Evolutionary conservation across 306 rosid genomes (phyloP).

Genomic region (Rosa rugosa): DNA sequence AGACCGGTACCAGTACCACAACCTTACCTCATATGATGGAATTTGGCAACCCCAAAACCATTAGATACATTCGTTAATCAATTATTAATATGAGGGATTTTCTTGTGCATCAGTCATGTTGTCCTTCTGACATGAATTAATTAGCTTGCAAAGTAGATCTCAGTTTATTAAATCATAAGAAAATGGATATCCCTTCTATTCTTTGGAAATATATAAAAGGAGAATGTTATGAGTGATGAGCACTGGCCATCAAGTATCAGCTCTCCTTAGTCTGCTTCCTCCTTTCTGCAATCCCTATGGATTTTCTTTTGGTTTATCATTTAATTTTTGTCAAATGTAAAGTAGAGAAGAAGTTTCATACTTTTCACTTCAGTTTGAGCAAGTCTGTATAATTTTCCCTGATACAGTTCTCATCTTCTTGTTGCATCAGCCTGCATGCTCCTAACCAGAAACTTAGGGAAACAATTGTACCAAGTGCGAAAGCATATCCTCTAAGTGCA

Average conservation of each 20-base stretch:
- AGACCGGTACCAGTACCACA: neutral
- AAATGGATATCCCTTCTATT: neutral
- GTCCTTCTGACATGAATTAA: neutral
- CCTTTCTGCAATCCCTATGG: neutral
- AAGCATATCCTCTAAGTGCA: slow-evolving; percentile 85
- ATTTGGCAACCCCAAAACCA: neutral
- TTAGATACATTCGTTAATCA: no score
- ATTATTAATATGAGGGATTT: neutral
- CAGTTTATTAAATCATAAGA: neutral
- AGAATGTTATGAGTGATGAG: neutral
- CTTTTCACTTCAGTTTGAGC: slow-evolving; percentile 7
- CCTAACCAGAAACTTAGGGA: slow-evolving; percentile 97
- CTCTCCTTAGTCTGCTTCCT: neutral
- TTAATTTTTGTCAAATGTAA: neutral
- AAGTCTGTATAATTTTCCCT: neutral
- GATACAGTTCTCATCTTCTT: slow-evolving; percentile 16
- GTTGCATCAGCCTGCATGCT: slow-evolving; percentile 78
- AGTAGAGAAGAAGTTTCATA: neutral
- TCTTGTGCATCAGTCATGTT: neutral
- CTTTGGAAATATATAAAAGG: neutral
- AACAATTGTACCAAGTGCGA: slow-evolving; percentile 91
- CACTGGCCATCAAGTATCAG: neutral
- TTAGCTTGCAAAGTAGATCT: neutral
- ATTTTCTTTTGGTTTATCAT: neutral
- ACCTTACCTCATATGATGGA: neutral